phyloP scores from a whole-genome alignment of 768 basidiomycete species.

The Tylopilus rubrobrunneus region DNA sequence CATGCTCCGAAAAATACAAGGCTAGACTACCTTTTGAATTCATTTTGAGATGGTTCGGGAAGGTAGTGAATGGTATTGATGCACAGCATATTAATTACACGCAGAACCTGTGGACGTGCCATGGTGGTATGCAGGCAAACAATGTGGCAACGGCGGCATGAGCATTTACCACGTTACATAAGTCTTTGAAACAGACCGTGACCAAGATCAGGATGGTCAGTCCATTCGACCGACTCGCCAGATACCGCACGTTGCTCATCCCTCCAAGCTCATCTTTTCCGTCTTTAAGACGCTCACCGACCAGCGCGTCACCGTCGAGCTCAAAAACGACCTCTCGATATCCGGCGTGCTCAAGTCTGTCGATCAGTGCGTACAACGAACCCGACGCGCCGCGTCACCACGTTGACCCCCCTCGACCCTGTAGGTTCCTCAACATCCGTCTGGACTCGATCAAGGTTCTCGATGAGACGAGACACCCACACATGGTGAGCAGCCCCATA shows the following conservation, averaged over 20 bases:
- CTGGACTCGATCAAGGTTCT: conserved; percentile 90
- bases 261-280: conserved; percentile 77
- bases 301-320: conserved; percentile 93
- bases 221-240: neutral
- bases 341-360: conserved; percentile 95
- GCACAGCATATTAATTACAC: too few species aligned
- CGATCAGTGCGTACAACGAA: conserved; percentile 74
- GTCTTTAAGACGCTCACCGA: conserved; percentile 99
- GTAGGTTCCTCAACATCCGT: conserved; percentile 91
- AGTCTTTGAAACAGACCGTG: too few species aligned
- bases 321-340: conserved; percentile 98
- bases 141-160: too few species aligned
- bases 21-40: too few species aligned
- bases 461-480: conserved; percentile 91
- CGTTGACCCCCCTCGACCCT: conserved; percentile 7
- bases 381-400: neutral
- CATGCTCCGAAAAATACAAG: too few species aligned
- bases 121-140: too few species aligned
- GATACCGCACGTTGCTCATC: conserved; percentile 7
- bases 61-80: too few species aligned
- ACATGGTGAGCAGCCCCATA: conserved; percentile 89
- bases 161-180: too few species aligned
- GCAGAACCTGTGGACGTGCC: too few species aligned
- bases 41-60: too few species aligned
- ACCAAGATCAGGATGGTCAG: too few species aligned